Conservation (phyloP, 2,329 filamentous ascomycete genomes). For the Akanthomyces uredinophilus region DNA sequence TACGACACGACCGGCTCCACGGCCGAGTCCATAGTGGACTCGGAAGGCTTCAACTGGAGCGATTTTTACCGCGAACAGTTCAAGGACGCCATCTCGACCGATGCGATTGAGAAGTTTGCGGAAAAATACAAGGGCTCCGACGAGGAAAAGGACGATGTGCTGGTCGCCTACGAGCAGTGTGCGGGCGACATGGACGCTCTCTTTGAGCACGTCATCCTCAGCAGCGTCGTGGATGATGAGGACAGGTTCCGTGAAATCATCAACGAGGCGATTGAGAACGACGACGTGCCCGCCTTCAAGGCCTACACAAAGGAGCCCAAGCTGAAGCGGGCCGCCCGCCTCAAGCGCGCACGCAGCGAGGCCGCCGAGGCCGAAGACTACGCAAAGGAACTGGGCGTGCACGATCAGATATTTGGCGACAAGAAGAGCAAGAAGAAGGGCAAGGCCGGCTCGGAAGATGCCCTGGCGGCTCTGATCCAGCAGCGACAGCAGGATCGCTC, state of each 20-base stretch:
- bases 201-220: slow-evolving; percentile 83
- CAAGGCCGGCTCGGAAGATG: slow-evolving; percentile 39
- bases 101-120: slow-evolving; percentile 71
- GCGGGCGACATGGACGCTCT: slow-evolving; percentile 72
- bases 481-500: slow-evolving; percentile 60
- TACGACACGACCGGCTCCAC: slow-evolving; percentile 92
- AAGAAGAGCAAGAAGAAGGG: slow-evolving; percentile 43
- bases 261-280: slow-evolving; percentile 67
- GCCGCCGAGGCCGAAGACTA: slow-evolving; percentile 68
- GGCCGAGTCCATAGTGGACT: slow-evolving; percentile 71
- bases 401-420: slow-evolving; percentile 60
- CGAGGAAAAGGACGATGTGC: slow-evolving; percentile 74
- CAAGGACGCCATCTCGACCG: slow-evolving; percentile 66
- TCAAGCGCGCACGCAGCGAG: slow-evolving; percentile 61
- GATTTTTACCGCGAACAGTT: slow-evolving; percentile 86
- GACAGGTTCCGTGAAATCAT: slow-evolving; percentile 77
- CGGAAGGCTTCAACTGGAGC: slow-evolving; percentile 81
- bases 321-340: slow-evolving; percentile 53
- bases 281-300: slow-evolving; percentile 60
- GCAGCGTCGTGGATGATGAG: slow-evolving; percentile 77
- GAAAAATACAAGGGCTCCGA: slow-evolving; percentile 77
- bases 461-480: slow-evolving; percentile 69
- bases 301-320: slow-evolving; percentile 71
- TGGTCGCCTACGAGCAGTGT: slow-evolving; percentile 67
- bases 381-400: slow-evolving; percentile 68